Evolutionary conservation across 2,329 filamentous ascomycete species (phyloP), one percentile per base, ranked within the genome.

Genomic region (Knoxdaviesia proteae): DNA sequence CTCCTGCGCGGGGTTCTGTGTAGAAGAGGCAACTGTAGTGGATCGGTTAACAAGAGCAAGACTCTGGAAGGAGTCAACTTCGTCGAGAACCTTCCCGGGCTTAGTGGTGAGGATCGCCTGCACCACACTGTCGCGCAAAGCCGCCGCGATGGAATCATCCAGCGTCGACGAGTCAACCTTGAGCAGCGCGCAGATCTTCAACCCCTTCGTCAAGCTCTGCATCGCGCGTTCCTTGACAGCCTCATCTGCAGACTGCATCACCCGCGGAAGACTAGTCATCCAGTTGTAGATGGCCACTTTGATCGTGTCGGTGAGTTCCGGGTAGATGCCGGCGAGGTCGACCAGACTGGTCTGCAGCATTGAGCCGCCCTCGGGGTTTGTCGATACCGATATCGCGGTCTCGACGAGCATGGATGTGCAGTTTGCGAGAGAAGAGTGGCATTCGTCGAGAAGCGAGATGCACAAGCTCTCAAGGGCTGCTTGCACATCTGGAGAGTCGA

Each of bases 201-300:
- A 76, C 0, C 81, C 77, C 40, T 77, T 79, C 9, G 79, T 72
- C n/a, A 98, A 69, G 47, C 88, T 83, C 32, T 70, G 69, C 31
- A 96, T 69, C 2, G 78, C 75, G 44, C 71, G 69, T 47, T 75
- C 68, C 55, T 92, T 93, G 32, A 69, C 64, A n/a, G 67, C 67
- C 50, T 94, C 84, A 51, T 96, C 86, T 49, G 77, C 80, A 6
- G 77, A 74, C 55, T 88, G 84, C 75, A 94, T 87, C 9, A 84
- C 60, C 10, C 86, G 72, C 5, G 88, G 79, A 11, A 98, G 68
- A 36, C 83, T 78, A 3, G 74, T 73, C 30, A 87, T 70, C 86
- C 87, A 94, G 42, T 76, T 77, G 55, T 88, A 81, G 1, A 92
- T 66, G 1, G 73, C 79, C 32, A 68, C 70, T 50, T 83, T 82